Percentiles rank a stretch among this genome's conserved stretches.
phyloP scores from a whole-genome alignment of 257 asterid species.

The Rhazya stricta region DNA sequence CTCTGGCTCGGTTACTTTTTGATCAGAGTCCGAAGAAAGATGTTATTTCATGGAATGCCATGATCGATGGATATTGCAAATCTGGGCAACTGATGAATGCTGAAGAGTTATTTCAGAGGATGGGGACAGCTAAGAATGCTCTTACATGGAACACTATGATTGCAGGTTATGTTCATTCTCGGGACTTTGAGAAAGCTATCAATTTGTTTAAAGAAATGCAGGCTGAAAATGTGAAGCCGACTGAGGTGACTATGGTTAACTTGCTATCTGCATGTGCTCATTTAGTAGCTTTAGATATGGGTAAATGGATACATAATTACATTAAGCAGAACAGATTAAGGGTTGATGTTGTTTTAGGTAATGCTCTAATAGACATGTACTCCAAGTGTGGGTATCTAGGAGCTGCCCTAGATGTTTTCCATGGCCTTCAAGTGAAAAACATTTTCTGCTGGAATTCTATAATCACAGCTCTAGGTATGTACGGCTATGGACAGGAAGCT shows the following conservation, averaged over 20 bases:
- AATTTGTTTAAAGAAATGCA: constrained; percentile 26
- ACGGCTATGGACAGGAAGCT: constrained; percentile 32
- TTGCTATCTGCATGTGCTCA: constrained; percentile 33
- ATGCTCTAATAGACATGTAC: constrained; percentile 35
- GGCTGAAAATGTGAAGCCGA: constrained; percentile 25
- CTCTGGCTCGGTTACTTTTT: constrained; percentile 28
- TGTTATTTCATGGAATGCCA: constrained; percentile 33
- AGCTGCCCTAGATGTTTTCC: constrained; percentile 30
- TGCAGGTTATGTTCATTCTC: constrained; percentile 25
- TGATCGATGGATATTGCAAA: constrained; percentile 32
- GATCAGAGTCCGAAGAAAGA: constrained; percentile 28
- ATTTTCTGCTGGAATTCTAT: constrained; percentile 36
- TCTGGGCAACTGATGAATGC: constrained; percentile 22
- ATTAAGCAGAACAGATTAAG: constrained; percentile 19
- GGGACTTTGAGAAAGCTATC: constrained; percentile 25
- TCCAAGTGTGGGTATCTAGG: constrained; percentile 33
- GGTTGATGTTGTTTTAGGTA: constrained; percentile 29
- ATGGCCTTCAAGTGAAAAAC: constrained; percentile 22
- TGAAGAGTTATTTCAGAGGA: constrained; percentile 26
- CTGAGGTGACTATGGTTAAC: constrained; percentile 33
- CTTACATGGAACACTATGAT: constrained; percentile 34
- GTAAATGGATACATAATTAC: constrained; percentile 29
- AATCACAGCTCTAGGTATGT: constrained; percentile 27
- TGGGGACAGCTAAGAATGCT: constrained; percentile 24
- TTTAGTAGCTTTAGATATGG: constrained; percentile 34